Percentiles rank a stretch among this genome's conserved stretches.
Conservation (phyloP, 805 yeast genomes). For the Nakazawaea populi region DNA sequence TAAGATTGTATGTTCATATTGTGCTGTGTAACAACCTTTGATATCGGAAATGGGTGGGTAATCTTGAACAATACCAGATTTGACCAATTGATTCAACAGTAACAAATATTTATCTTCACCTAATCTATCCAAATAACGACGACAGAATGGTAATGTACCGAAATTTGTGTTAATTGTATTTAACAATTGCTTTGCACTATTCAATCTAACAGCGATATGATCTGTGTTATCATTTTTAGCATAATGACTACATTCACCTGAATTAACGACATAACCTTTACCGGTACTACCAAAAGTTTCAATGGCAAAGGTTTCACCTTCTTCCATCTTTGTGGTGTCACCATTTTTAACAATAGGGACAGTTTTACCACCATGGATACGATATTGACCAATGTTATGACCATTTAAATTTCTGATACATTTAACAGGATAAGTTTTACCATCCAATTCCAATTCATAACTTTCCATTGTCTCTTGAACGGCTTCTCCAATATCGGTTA, state of each 20-base stretch:
- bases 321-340: slow-evolving; percentile 97
- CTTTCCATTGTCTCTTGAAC: slow-evolving; percentile 97
- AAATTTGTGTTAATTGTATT: slow-evolving; percentile 71
- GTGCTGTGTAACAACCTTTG: slow-evolving; percentile 89
- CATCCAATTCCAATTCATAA: slow-evolving; percentile 86
- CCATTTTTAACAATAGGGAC: slow-evolving; percentile 95
- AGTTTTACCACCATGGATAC: slow-evolving; percentile 91
- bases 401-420: slow-evolving; percentile 92
- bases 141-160: slow-evolving; percentile 95
- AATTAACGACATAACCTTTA: slow-evolving; percentile 76
- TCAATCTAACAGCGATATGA: slow-evolving; percentile 47
- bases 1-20: slow-evolving; percentile 89
- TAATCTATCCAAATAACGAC: slow-evolving; percentile 84
- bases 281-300: slow-evolving; percentile 99
- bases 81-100: slow-evolving; percentile 81
- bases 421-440: slow-evolving; percentile 78
- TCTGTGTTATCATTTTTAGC: slow-evolving; percentile 55
- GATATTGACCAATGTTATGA: slow-evolving; percentile 80
- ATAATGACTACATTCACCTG: slow-evolving; percentile 95
- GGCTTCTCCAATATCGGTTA: slow-evolving; percentile 93
- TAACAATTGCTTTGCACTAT: slow-evolving; percentile 65
- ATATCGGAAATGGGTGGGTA: slow-evolving; percentile 89
- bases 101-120: slow-evolving; percentile 90
- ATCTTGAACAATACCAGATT: slow-evolving; percentile 83
- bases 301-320: slow-evolving; percentile 95